Evolutionary conservation across 208 protist species (phyloP).

Genomic region (Crithidia fasciculata): DNA sequence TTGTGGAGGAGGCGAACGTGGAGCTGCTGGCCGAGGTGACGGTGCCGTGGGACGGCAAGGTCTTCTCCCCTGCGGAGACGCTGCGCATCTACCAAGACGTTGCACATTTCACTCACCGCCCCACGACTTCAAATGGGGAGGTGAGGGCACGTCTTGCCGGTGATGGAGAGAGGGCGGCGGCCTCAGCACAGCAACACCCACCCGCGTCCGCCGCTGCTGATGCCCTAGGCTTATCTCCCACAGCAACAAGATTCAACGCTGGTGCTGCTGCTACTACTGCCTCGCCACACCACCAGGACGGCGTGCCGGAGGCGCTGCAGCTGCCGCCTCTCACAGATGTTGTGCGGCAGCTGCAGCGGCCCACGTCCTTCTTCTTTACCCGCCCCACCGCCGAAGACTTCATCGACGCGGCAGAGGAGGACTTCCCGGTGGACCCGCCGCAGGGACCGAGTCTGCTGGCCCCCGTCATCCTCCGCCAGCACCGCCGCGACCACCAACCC

Average conservation of each 20-base stretch:
- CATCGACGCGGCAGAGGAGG: constrained; percentile 60
- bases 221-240: not conserved
- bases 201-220: too few relatives aligned
- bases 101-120: not conserved
- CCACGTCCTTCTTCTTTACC: constrained; percentile 58
- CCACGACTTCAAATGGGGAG: not conserved
- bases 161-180: too few relatives aligned
- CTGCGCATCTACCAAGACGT: constrained; percentile 41
- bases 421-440: constrained; percentile 64
- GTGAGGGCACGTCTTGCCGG: not conserved
- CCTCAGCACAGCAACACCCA: not conserved
- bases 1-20: constrained; percentile 65
- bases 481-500: constrained; percentile 61
- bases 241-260: not conserved
- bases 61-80: constrained; percentile 62
- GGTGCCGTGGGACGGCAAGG: constrained; percentile 71
- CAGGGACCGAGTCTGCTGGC: constrained; percentile 63
- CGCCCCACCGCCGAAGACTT: constrained; percentile 72
- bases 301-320: constrained; percentile 7
- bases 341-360: constrained; percentile 28
- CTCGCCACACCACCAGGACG: not conserved
- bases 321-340: constrained; percentile 23
- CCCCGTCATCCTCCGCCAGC: constrained; percentile 62
- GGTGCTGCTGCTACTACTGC: not conserved
- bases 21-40: constrained; percentile 53